phyloP scores from a whole-genome alignment of 2,329 filamentous ascomycete species.

The Berkeleyomyces basicola region DNA sequence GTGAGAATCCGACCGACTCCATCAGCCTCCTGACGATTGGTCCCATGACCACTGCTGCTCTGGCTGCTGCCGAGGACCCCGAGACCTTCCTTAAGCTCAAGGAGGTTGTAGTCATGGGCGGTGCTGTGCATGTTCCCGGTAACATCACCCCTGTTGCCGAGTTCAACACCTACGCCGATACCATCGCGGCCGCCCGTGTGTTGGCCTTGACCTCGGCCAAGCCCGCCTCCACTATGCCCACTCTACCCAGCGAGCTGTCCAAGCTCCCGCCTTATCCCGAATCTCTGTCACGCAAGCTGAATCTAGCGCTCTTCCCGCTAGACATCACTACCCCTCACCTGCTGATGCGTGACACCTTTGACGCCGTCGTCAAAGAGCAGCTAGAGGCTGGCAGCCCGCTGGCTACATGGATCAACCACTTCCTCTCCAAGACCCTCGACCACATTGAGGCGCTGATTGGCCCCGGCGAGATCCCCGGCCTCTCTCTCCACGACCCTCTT shows the following conservation, averaged over 20 bases:
- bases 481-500: constrained; percentile 61
- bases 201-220: constrained; percentile 59
- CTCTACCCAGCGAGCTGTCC: constrained; percentile 34
- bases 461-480: constrained; percentile 38
- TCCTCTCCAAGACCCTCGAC: constrained; percentile 52
- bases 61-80: constrained; percentile 75
- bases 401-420: constrained; percentile 55
- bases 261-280: constrained; percentile 45
- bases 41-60: constrained; percentile 80
- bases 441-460: constrained; percentile 49
- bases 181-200: constrained; percentile 57
- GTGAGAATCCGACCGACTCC: constrained; percentile 64
- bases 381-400: constrained; percentile 51
- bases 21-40: constrained; percentile 84
- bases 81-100: constrained; percentile 79
- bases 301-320: constrained; percentile 55
- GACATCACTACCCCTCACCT: constrained; percentile 61
- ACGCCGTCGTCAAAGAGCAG: constrained; percentile 35
- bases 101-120: constrained; percentile 92
- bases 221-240: constrained; percentile 68
- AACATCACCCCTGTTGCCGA: constrained; percentile 79
- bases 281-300: constrained; percentile 44
- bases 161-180: constrained; percentile 90
- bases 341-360: constrained; percentile 44
- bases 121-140: constrained; percentile 59